Base-by-base conservation (phyloP, 108 stramenopile species). In the Skeletonema tropicum region DNA sequence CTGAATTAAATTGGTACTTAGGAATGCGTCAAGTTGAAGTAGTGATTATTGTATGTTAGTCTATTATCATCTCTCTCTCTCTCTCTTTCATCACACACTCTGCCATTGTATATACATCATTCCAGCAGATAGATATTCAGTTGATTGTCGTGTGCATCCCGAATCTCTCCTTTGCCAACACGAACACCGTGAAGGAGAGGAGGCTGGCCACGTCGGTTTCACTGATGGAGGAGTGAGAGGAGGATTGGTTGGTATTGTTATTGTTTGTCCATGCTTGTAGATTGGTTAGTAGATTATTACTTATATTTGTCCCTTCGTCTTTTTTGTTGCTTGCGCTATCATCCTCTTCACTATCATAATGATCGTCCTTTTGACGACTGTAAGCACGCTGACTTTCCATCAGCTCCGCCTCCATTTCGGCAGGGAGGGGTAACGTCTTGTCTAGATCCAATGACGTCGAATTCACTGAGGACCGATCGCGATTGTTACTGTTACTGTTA, bases 361-460 rank as follows among this genome's bases (percentile, higher is more conserved):
- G n/a, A n/a, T n/a, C n/a, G n/a, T 55, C 9, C 0, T 21, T 10
- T 2, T 23, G 19, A 55, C 52, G 52, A 9, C 6, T 6, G 8
- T 55, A 5, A 21, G 21, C 23, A 55, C 5, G 19, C 23, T 55
- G 52, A 55, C 52, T 55, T 23, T 55, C 52, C 52, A 23, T 55
- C 52, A 55, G 0, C 23, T 55, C 21, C 10, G 23, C 23, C 23
- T 55, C 52, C 52, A 23, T n/a, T 7, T 55, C 21, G 10, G 52
- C 52, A 23, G 52, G 52, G 52, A 55, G 52, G 19, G 52, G 52
- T 55, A 55, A 55, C 23, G 52, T 55, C 23, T 55, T 55, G 10
- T 55, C 52, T 15, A 55, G 5, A 55, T 55, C 52, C 52, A 55
- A 55, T 55, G 52, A 55, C 52, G 23, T 25, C 10, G 52, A 55